These are phyloP conservation scores for Brassica nigra DNA, from an alignment of 345 rosid genomes.

Conservation along the genomic window DNA sequence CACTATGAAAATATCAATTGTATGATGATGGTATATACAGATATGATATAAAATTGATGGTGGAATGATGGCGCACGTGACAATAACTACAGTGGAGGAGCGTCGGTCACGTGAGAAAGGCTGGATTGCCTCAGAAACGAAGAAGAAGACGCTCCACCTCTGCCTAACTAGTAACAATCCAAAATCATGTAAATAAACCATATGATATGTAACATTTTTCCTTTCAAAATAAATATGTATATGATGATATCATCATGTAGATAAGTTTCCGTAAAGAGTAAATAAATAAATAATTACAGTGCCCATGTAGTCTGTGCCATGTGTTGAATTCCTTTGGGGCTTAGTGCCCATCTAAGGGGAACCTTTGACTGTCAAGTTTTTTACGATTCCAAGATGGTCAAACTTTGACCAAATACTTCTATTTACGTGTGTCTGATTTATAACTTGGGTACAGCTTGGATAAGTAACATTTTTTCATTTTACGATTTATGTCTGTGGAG, in stretches of 20 bases:
- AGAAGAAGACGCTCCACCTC: constrained; percentile 50
- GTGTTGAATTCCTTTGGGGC: constrained; percentile 31
- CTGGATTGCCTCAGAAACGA: constrained; percentile 49
- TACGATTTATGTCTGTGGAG: not conserved
- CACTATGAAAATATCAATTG: constrained; percentile 1
- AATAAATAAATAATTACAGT: constrained; percentile 24
- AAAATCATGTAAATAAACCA: constrained; percentile 19
- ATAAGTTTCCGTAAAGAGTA: constrained; percentile 25
- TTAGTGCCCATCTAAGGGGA: constrained; percentile 44
- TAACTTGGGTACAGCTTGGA: constrained; percentile 34
- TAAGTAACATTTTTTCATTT: not conserved
- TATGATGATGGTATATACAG: not conserved
- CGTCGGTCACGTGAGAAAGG: constrained; percentile 75
- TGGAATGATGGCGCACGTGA: constrained; percentile 61
- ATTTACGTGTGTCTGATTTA: constrained; percentile 32
- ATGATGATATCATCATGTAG: constrained; percentile 1
- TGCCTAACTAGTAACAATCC: constrained; percentile 33
- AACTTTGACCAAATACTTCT: constrained; percentile 40
- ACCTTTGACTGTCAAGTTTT: constrained; percentile 40
- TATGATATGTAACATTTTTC: not conserved
- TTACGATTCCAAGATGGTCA: constrained; percentile 40
- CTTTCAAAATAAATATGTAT: not conserved
- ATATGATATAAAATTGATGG: constrained; percentile 44
- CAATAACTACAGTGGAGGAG: constrained; percentile 62
- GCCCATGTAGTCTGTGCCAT: constrained; percentile 28